Evolutionary conservation across 2,329 filamentous ascomycete genomes (phyloP).

Genomic region (Neodidymelliopsis sp.): DNA sequence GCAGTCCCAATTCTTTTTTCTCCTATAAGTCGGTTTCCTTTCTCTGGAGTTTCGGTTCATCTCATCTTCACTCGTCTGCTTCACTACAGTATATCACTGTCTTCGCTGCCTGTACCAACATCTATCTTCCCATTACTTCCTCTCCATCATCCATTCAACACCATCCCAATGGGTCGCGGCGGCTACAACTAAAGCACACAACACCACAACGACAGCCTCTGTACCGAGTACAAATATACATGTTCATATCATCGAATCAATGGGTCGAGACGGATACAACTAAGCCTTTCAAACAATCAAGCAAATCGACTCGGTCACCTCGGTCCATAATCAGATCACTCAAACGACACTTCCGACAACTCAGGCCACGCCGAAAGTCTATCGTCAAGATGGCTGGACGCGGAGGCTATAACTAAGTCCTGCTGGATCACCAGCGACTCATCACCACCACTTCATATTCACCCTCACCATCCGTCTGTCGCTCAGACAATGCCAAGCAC

Average conservation of each 20-base stretch:
- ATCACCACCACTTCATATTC: slow-evolving; percentile 1
- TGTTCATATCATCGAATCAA: slow-evolving; percentile 33
- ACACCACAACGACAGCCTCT: not conserved
- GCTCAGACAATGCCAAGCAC: not conserved
- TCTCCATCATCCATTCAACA: not conserved
- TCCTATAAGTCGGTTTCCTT: slow-evolving; percentile 15
- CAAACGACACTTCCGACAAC: slow-evolving; percentile 24
- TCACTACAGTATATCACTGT: not conserved
- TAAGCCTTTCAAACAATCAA: slow-evolving; percentile 27
- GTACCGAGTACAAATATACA: slow-evolving; percentile 2
- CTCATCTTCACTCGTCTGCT: slow-evolving; percentile 6
- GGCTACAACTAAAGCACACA: slow-evolving; percentile 33
- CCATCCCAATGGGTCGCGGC: slow-evolving; percentile 39
- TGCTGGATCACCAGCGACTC: slow-evolving; percentile 1
- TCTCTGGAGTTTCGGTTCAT: slow-evolving; percentile 3
- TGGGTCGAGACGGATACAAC: slow-evolving; percentile 53
- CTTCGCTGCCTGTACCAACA: not conserved
- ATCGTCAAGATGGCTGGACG: slow-evolving; percentile 39
- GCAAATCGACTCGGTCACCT: slow-evolving; percentile 7
- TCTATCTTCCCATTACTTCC: not conserved
- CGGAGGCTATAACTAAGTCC: slow-evolving; percentile 45
- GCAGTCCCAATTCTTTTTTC: not conserved
- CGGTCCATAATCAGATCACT: slow-evolving; percentile 12
- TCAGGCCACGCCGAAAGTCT: slow-evolving; percentile 12
- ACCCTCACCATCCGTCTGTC: not conserved